Evolutionary conservation across 2,329 filamentous ascomycete species (phyloP), one percentile per base, ranked within the genome.

Genomic region (Helminthosporium solani): DNA sequence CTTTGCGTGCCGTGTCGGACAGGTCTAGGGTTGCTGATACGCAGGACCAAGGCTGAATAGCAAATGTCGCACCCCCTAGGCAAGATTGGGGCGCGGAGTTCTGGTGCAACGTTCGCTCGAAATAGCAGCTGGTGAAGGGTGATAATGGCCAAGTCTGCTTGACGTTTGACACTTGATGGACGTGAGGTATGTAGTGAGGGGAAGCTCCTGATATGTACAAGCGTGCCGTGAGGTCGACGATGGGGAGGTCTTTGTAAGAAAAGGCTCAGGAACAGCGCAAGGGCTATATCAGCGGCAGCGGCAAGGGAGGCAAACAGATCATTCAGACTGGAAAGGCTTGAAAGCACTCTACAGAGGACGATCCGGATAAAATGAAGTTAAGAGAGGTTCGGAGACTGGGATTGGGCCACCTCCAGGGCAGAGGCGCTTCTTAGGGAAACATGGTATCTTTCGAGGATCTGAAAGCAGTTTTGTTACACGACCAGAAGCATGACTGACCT

Each of bases 291-390:
- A 66, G 64, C 63, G 59, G 63, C 62, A 58, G 59, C 60, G 50
- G 56, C 49, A 66, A 64, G 56, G 60, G 57, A 63, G 60, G 57
- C 54, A 61, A 53, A 64, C 57, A 68, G 67, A 68, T 66, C 61
- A 63, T 67, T 68, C 64, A 66, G 61, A 67, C 57, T 53, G 49
- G 57, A 50, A 53, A 67, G 64, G 66, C 63, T 68, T 67, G 63
- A 68, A 59, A 60, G 66, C 60, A 67, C 66, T 67, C 58, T 67
- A 63, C 58, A 60, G 56, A 58, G 50, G 66, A 25, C 54, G 66
- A 67, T 67, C 68, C 66, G 68, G 67, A 63, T 70, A 70, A 70
- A 71, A 68, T 60, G 63, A 67, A 61, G 62, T 62, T 65, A 64
- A 68, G 62, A 60, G 57, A 60, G 58, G 57, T 48, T 52, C 57